Conservation (phyloP, 2,329 filamentous ascomycete species). For the Phyllosticta capitalensis region DNA sequence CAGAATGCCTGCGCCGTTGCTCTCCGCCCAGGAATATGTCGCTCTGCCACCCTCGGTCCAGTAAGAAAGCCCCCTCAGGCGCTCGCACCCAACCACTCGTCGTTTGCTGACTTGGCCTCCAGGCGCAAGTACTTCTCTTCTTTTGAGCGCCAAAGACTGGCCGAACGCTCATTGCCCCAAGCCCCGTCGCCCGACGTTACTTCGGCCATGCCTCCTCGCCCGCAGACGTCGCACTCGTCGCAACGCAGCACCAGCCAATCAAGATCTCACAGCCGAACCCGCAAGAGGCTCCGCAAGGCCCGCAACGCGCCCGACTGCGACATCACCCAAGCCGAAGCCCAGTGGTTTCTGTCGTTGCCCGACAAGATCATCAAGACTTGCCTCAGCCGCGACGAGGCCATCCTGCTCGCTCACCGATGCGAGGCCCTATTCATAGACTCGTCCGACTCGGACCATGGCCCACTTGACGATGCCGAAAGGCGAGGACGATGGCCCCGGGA, state of each 20-base stretch:
- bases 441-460: slow-evolving; percentile 4
- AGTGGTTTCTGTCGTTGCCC: slow-evolving; percentile 61
- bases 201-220: slow-evolving; percentile 9
- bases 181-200: neutral
- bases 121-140: slow-evolving; percentile 63
- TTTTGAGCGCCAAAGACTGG: slow-evolving; percentile 59
- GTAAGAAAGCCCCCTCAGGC: slow-evolving; percentile 24
- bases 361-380: slow-evolving; percentile 63
- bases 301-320: slow-evolving; percentile 20
- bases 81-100: neutral
- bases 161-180: slow-evolving; percentile 35
- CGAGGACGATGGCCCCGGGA: slow-evolving; percentile 2
- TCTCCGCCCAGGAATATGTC: slow-evolving; percentile 32
- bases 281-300: slow-evolving; percentile 27
- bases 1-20: slow-evolving; percentile 13
- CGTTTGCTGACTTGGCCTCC: slow-evolving; percentile 14
- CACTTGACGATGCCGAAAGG: neutral
- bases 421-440: slow-evolving; percentile 26
- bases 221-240: slow-evolving; percentile 4
- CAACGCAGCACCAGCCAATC: slow-evolving; percentile 5
- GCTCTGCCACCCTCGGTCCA: slow-evolving; percentile 34
- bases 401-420: slow-evolving; percentile 46
- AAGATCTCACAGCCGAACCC: slow-evolving; percentile 12
- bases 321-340: slow-evolving; percentile 47
- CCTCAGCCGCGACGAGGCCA: slow-evolving; percentile 63